Evolutionary conservation across 768 basidiomycete species (phyloP).

Genomic region (Lyophyllum atratum): DNA sequence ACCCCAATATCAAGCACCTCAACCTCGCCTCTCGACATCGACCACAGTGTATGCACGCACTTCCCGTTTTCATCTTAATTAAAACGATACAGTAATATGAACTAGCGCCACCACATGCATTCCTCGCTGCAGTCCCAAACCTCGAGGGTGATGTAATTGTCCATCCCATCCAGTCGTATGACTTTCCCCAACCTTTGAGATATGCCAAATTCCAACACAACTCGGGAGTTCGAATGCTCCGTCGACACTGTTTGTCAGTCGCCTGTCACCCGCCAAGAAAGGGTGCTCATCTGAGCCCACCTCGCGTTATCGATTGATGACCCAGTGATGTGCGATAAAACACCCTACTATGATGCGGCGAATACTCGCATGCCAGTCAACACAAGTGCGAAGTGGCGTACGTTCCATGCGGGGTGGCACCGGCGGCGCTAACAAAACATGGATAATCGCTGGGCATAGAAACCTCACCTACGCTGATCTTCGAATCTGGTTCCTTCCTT

Average conservation of each 20-base stretch:
- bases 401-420: background rate
- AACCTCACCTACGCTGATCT: background rate
- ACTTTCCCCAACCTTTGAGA: background rate
- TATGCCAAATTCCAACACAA: background rate
- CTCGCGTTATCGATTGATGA: background rate
- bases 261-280: background rate
- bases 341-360: background rate
- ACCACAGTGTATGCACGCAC: background rate
- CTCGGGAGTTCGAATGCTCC: background rate
- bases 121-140: background rate
- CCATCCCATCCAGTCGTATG: background rate
- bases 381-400: background rate
- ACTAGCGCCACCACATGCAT: background rate
- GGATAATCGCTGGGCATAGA: background rate
- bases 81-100: background rate
- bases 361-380: background rate
- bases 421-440: background rate
- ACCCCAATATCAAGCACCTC: no score
- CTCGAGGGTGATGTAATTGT: background rate
- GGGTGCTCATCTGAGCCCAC: background rate
- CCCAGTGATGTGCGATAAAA: background rate
- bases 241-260: background rate
- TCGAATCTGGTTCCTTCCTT: background rate
- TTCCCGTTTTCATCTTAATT: background rate
- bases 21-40: background rate